Percentiles rank a stretch among this genome's conserved stretches.
Conservation (phyloP, 2,329 filamentous ascomycete genomes). For the Sclerotinia nivalis region DNA sequence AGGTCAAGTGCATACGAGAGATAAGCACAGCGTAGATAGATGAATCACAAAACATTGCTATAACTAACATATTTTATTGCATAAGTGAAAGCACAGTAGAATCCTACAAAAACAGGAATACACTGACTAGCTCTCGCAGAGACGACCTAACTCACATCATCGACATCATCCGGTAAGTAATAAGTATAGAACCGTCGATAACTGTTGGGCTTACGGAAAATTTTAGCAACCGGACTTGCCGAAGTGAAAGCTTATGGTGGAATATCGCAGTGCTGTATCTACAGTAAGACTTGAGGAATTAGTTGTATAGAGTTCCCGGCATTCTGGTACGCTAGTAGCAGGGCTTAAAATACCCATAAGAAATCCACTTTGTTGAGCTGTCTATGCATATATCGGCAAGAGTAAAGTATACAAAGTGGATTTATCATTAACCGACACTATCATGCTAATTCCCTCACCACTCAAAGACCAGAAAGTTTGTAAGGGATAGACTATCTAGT, state of each 20-base stretch:
- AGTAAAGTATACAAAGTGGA: not conserved
- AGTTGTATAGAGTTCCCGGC: not conserved
- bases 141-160: too few relatives aligned
- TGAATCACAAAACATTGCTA: not conserved
- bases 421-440: not conserved
- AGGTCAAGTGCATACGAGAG: not conserved
- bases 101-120: not conserved
- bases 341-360: not conserved
- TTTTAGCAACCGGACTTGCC: not conserved
- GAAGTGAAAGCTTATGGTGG: not conserved
- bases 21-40: not conserved
- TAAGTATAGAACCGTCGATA: too few relatives aligned
- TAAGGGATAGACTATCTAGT: not conserved
- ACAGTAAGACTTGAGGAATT: not conserved
- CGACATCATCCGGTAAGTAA: not conserved
- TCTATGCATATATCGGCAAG: slow-evolving; percentile 1
- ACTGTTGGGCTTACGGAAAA: not conserved
- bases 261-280: too few relatives aligned
- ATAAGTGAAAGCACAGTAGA: not conserved
- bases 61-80: not conserved
- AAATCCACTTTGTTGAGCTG: not conserved
- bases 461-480: not conserved
- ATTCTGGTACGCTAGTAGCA: not conserved
- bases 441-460: not conserved
- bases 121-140: not conserved